Conservation (phyloP, 2,329 filamentous ascomycete genomes). For the Cladobotryum protrusum region DNA sequence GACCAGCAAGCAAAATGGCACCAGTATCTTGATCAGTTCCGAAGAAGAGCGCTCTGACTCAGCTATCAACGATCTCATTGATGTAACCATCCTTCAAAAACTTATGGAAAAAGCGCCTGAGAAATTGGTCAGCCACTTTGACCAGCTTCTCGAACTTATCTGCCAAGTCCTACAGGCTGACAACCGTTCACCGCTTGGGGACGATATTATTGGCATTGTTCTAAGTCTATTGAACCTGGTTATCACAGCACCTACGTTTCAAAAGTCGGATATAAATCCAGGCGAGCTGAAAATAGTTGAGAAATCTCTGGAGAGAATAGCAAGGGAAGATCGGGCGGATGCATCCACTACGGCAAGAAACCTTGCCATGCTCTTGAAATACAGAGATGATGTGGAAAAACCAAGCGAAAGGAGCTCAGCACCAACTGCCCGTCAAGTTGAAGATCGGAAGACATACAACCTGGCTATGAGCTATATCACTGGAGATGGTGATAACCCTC, state of each 20-base stretch:
- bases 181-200: conserved; percentile 33
- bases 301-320: conserved; percentile 39
- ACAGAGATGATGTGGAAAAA: conserved; percentile 48
- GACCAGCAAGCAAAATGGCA: conserved; percentile 19
- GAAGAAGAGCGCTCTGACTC: conserved; percentile 30
- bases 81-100: conserved; percentile 57
- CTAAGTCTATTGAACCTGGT: conserved; percentile 57
- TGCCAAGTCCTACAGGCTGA: conserved; percentile 51
- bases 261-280: conserved; percentile 39
- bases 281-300: conserved; percentile 41
- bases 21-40: conserved; percentile 22
- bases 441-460: conserved; percentile 56
- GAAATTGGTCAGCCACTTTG: conserved; percentile 57
- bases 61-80: conserved; percentile 43
- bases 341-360: conserved; percentile 50
- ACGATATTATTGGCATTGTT: conserved; percentile 46
- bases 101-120: conserved; percentile 59
- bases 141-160: conserved; percentile 59
- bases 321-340: conserved; percentile 31
- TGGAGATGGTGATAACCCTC: conserved; percentile 50
- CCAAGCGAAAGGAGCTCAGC: conserved; percentile 30
- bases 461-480: conserved; percentile 60
- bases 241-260: conserved; percentile 51
- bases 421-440: conserved; percentile 43
- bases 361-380: conserved; percentile 48